Base-by-base conservation (phyloP, 2,329 filamentous ascomycete species). In the Colletotrichum falcatum region DNA sequence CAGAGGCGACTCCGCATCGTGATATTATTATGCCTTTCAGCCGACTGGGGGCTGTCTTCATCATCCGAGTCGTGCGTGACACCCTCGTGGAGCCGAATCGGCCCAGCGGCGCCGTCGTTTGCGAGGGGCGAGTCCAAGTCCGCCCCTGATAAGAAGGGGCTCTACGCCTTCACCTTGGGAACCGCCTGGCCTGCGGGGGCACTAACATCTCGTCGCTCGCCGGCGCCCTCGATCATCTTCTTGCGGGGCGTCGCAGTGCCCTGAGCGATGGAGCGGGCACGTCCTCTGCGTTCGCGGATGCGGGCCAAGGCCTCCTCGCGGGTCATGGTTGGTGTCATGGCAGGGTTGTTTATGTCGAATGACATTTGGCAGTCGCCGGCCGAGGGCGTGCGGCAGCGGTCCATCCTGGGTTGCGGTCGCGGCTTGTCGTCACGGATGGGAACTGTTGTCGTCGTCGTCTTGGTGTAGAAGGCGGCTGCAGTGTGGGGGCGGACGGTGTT, bases 271-370 rank as follows among this genome's bases (percentile, higher is more conserved):
- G 91, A 93, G 74, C 89, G 86, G 66, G 92, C 91, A 55, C 93
- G 84, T 8, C 91, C 92, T 63, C 93, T 83, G 35, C 93, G 86
- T 81, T 93, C 90, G 63, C 90, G 87, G 74, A 95, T 95, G 78
- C 91, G 89, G 65, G 91, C 91, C 20, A 95, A 85, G 4, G 92
- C 92, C 79, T 94, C 86, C 78, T 94, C 93, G 64, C 93, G 86
- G 33, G 89, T 89, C 87, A 91, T 90, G 48, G 89, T 91, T 6
- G 89, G 88, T 51, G 87, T 90, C 71, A 91, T 78, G 12, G 88
- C 88, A 26, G 88, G 87, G 77, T 90, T 87, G 70, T 81, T 86
- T 49, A 82, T 77, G 77, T 89, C 87, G 74, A 89, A 89, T 12
- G 81, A 83, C 5, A 82, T 70, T 48, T 66, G 79, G 73, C 79